A percentile compares a stretch with the other conserved stretches of the same genome.
phyloP scores from a whole-genome alignment of 139 green algal species.

The Nannochloris sp. region DNA sequence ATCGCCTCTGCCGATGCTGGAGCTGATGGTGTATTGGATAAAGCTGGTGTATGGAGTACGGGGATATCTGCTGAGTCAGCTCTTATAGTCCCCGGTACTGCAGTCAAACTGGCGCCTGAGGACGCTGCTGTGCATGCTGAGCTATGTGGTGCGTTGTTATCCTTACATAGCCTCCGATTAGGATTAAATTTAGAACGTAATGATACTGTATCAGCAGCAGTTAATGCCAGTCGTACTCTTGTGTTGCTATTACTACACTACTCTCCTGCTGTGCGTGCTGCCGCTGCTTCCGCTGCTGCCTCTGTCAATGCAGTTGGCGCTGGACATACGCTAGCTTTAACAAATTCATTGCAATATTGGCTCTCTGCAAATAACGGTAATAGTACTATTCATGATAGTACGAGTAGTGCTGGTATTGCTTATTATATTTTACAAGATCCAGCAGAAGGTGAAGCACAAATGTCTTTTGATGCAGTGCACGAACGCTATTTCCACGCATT shows the following conservation, averaged over 20 bases:
- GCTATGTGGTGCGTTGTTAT: conserved; percentile 25
- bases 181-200: too few species aligned
- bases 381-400: background rate
- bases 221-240: background rate
- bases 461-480: background rate
- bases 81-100: conserved; percentile 38
- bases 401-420: too few species aligned
- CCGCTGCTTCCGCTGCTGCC: conserved; percentile 3
- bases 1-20: conserved; percentile 21
- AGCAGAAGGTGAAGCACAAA: background rate
- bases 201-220: background rate
- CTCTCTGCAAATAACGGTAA: background rate
- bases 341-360: background rate
- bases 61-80: conserved; percentile 29
- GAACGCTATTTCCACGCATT: conserved; percentile 4
- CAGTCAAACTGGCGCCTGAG: conserved; percentile 41
- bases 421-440: too few species aligned
- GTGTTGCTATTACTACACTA: conserved; percentile 21
- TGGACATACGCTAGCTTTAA: background rate
- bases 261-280: background rate
- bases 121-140: conserved; percentile 27
- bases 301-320: conserved; percentile 4
- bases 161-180: background rate
- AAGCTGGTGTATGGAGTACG: conserved; percentile 33
- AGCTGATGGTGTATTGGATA: conserved; percentile 23